phyloP scores from a whole-genome alignment of 805 yeast species.

The Metschnikowia henanensis region DNA sequence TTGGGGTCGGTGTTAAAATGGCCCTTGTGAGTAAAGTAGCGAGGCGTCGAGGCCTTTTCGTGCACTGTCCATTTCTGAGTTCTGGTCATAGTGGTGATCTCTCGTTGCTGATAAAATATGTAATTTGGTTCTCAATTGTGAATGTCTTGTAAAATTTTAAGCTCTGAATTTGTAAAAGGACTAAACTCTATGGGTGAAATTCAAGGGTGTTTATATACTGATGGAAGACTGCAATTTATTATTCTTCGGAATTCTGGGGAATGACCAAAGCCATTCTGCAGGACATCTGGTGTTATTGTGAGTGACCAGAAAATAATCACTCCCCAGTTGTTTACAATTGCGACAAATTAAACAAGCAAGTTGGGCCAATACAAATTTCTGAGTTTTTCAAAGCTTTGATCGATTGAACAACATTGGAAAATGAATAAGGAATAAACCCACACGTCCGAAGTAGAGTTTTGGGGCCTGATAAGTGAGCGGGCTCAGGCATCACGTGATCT shows the following conservation, averaged over 20 bases:
- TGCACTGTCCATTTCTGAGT: conserved; percentile 75
- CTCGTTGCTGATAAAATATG: not conserved
- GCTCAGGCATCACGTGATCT: too few species aligned
- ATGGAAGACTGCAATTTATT: not conserved
- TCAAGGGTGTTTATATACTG: not conserved
- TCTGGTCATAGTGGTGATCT: conserved; percentile 57
- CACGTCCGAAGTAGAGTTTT: too few species aligned
- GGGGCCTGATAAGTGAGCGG: too few species aligned
- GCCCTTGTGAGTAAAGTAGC: conserved; percentile 81
- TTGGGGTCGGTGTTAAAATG: conserved; percentile 67
- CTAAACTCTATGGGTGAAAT: not conserved
- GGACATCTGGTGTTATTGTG: too few species aligned
- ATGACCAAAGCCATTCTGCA: conserved; percentile 2
- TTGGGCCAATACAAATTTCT: too few species aligned
- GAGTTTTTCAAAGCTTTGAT: too few species aligned
- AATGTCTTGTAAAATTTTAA: not conserved
- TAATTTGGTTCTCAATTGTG: not conserved
- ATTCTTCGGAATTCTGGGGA: not conserved
- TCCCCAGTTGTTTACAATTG: too few species aligned
- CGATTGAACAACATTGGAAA: too few species aligned
- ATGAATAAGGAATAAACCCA: too few species aligned
- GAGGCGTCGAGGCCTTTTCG: conserved; percentile 59
- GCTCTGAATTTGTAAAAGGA: not conserved
- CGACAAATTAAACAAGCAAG: too few species aligned
- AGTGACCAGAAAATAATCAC: too few species aligned